Evolutionary conservation across 1,284 basidiomycete species (phyloP).

Genomic region (Ustilago crameri): DNA sequence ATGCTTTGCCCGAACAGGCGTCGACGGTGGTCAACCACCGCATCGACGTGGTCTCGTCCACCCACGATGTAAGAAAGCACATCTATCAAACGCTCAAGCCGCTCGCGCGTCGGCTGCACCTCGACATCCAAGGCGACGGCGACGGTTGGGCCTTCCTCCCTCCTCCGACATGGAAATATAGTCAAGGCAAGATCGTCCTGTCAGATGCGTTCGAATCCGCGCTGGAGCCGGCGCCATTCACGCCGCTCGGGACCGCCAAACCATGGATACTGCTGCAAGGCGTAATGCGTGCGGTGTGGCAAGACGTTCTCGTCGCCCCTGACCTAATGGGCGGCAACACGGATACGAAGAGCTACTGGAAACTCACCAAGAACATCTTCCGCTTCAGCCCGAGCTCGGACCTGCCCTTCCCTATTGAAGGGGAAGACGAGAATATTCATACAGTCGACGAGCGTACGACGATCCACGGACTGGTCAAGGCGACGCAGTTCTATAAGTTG

Average conservation of each 20-base stretch:
- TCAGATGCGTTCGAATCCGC: constrained; percentile 70
- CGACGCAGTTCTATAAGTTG: constrained; percentile 71
- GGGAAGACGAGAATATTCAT: constrained; percentile 71
- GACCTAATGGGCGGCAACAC: constrained; percentile 73
- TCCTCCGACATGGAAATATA: background rate
- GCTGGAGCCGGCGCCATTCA: constrained; percentile 74
- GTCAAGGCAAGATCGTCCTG: constrained; percentile 30
- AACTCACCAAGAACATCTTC: constrained; percentile 73
- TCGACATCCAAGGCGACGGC: constrained; percentile 70
- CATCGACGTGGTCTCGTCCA: constrained; percentile 72
- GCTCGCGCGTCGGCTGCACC: constrained; percentile 72
- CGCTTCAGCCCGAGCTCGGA: constrained; percentile 70
- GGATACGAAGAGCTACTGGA: constrained; percentile 74
- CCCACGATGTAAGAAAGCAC: constrained; percentile 70
- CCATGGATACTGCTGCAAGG: constrained; percentile 72
- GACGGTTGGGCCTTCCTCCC: constrained; percentile 17
- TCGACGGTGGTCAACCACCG: constrained; percentile 75
- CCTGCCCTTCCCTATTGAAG: constrained; percentile 32
- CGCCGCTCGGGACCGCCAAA: constrained; percentile 69
- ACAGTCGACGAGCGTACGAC: constrained; percentile 75
- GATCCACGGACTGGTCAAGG: constrained; percentile 69
- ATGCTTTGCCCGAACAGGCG: constrained; percentile 74
- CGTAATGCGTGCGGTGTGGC: constrained; percentile 70
- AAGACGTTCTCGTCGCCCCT: constrained; percentile 71
- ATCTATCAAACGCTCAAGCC: constrained; percentile 70